Conservation (phyloP, 2,329 filamentous ascomycete species). For the Colletotrichum tamarilloi region DNA sequence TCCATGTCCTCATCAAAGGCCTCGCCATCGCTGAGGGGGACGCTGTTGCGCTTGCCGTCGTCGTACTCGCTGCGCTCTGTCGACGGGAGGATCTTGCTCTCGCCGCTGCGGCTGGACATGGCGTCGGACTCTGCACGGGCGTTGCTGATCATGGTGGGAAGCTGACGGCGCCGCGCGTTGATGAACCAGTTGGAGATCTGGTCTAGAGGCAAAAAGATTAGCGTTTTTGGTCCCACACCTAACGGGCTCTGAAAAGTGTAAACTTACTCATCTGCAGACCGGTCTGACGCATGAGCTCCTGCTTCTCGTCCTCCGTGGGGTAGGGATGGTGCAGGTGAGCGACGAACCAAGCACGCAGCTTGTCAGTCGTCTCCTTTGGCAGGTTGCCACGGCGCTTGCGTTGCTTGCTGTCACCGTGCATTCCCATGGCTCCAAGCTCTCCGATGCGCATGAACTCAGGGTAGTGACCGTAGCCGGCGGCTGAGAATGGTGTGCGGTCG, state of each 20-base stretch:
- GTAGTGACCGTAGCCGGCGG: conserved; percentile 53
- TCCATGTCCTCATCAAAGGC: conserved; percentile 58
- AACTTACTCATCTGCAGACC: conserved; percentile 81
- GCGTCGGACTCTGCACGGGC: conserved; percentile 63
- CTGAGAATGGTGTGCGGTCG: conserved; percentile 57
- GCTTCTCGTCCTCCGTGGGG: conserved; percentile 82
- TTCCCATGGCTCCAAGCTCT: conserved; percentile 50
- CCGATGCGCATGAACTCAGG: conserved; percentile 56
- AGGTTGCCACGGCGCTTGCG: conserved; percentile 83
- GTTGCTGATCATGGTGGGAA: conserved; percentile 70
- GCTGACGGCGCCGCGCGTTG: conserved; percentile 76
- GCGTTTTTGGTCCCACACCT: conserved; percentile 30
- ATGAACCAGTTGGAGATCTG: conserved; percentile 87
- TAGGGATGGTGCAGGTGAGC: conserved; percentile 85
- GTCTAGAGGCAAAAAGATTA: conserved; percentile 52
- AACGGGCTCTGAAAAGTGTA: conserved; percentile 19
- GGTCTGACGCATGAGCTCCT: conserved; percentile 81
- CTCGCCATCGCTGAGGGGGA: conserved; percentile 60
- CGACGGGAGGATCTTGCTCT: conserved; percentile 51
- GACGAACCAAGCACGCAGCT: conserved; percentile 82
- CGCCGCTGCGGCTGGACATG: conserved; percentile 45
- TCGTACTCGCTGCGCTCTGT: conserved; percentile 54
- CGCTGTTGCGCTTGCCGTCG: conserved; percentile 48
- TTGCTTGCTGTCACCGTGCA: conserved; percentile 59
- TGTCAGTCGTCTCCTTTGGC: conserved; percentile 89